Evolutionary conservation across 805 yeast species (phyloP).

Genomic region (Scheffersomyces ergatensis): DNA sequence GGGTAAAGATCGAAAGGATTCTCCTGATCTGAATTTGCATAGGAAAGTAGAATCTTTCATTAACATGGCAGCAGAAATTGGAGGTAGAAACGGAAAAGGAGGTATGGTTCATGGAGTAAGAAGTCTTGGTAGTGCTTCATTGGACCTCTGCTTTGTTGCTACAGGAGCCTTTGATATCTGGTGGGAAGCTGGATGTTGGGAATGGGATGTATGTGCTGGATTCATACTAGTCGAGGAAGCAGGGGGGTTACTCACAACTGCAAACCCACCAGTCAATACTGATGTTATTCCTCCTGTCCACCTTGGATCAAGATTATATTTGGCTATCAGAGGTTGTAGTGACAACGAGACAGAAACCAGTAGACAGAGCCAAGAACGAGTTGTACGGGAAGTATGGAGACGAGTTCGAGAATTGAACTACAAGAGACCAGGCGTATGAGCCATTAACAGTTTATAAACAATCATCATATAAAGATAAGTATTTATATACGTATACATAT

Average conservation of each 20-base stretch:
- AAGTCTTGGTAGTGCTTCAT: constrained; percentile 12
- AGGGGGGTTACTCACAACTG: constrained; percentile 11
- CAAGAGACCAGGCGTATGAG: constrained; percentile 5
- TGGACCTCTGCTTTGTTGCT: constrained; percentile 13
- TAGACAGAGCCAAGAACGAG: constrained; percentile 8
- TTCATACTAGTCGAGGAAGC: constrained; percentile 11
- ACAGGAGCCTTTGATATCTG: constrained; percentile 13
- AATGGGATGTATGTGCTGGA: constrained; percentile 15
- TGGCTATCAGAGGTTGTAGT: constrained; percentile 8
- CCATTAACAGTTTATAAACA: too few species aligned
- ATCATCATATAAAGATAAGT: too few species aligned
- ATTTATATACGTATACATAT: too few species aligned
- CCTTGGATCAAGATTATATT: constrained; percentile 11
- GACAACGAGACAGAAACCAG: constrained; percentile 6
- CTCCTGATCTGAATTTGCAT: constrained; percentile 8
- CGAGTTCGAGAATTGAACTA: constrained; percentile 8
- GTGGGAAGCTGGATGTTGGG: constrained; percentile 17
- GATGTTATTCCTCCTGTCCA: constrained; percentile 4
- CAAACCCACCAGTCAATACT: constrained; percentile 8
- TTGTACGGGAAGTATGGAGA: constrained; percentile 10
- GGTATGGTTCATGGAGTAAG: constrained; percentile 9
- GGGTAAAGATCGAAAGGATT: constrained; percentile 13
- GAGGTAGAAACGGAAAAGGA: constrained; percentile 7
- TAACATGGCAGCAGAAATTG: constrained; percentile 10
- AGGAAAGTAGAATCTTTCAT: constrained; percentile 9